Conservation (phyloP, 73 alveolate species). For the Symbiodinium natans region DNA sequence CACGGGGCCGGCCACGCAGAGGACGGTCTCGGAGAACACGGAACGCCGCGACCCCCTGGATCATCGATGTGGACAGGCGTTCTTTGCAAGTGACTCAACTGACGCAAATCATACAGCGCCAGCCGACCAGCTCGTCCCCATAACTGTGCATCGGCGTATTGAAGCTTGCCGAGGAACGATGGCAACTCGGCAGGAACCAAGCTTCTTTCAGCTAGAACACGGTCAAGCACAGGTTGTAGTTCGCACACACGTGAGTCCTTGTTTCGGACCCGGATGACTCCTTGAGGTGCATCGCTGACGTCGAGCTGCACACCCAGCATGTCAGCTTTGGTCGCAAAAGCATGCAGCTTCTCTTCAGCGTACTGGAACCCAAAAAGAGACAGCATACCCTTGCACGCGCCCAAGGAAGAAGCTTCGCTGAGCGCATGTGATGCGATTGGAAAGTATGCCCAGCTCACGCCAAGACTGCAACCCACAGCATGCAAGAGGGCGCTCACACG, state of each 20-base stretch:
- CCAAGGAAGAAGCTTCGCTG: neutral
- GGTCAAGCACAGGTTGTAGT: neutral
- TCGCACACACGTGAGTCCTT: neutral
- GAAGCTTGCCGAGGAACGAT: neutral
- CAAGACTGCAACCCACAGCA: neutral
- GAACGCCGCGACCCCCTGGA: neutral
- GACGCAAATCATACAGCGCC: neutral
- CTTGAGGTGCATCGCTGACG: neutral
- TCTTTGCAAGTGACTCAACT: neutral
- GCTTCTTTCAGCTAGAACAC: neutral
- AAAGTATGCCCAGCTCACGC: neutral
- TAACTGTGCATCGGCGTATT: neutral
- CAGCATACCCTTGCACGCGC: neutral
- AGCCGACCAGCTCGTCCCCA: neutral
- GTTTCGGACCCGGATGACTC: neutral
- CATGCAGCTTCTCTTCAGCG: neutral
- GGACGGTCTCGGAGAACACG: neutral
- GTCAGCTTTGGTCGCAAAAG: neutral
- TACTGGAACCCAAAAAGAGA: neutral
- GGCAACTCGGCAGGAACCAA: neutral
- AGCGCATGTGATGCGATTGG: neutral
- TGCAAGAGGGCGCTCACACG: neutral
- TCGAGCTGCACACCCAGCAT: constrained; percentile 6
- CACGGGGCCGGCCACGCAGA: neutral
- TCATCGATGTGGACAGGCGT: neutral